Conservation (phyloP, 1,139 yeast species). For the Pneumocystis murina region DNA sequence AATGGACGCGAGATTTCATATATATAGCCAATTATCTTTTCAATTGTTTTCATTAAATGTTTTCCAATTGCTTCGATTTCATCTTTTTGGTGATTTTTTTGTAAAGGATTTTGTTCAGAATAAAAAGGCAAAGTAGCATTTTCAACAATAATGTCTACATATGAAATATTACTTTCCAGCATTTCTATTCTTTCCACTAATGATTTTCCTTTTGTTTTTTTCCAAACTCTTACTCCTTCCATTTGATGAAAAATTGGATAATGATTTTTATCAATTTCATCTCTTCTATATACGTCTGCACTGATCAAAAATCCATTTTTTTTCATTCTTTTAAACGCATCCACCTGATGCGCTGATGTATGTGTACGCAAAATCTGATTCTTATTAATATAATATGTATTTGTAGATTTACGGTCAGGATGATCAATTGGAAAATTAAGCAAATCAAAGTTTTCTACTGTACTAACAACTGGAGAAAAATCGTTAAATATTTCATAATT, state of each 20-base stretch:
- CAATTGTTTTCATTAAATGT: slow-evolving; percentile 76
- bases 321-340: slow-evolving; percentile 36
- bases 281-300: slow-evolving; percentile 92
- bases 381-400: slow-evolving; percentile 76
- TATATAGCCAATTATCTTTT: slow-evolving; percentile 65
- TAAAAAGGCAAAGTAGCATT: slow-evolving; percentile 52
- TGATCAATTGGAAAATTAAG: slow-evolving; percentile 84
- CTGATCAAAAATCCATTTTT: slow-evolving; percentile 86
- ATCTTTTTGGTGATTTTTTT: slow-evolving; percentile 50
- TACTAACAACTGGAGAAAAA: slow-evolving; percentile 71
- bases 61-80: slow-evolving; percentile 56
- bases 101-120: slow-evolving; percentile 56
- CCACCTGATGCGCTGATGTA: slow-evolving; percentile 81
- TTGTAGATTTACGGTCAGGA: slow-evolving; percentile 85
- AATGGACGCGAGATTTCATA: slow-evolving; percentile 52
- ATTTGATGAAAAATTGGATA: slow-evolving; percentile 95
- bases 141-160: slow-evolving; percentile 52
- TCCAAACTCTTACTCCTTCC: slow-evolving; percentile 93
- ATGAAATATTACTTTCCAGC: slow-evolving; percentile 45
- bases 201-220: slow-evolving; percentile 30
- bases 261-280: slow-evolving; percentile 88
- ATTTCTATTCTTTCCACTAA: slow-evolving; percentile 24
- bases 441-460: slow-evolving; percentile 73
- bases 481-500: slow-evolving; percentile 62
- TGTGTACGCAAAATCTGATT: slow-evolving; percentile 69